These are phyloP conservation scores for Tuber umbilicatum DNA, from an alignment of 495 filamentous ascomycete species.

Conservation along the genomic window DNA sequence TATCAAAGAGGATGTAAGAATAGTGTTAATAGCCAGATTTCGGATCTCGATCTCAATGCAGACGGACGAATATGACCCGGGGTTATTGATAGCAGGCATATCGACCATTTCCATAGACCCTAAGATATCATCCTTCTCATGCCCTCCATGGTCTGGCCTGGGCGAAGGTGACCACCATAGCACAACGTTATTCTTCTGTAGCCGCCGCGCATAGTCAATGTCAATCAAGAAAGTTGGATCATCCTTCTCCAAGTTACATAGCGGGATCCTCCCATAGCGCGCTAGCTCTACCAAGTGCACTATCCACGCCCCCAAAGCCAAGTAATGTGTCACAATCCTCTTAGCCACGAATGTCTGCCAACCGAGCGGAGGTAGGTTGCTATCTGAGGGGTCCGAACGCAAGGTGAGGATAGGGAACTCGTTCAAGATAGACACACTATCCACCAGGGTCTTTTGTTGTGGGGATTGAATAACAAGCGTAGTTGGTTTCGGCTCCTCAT, in stretches of 20 bases:
- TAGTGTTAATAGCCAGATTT: slow-evolving; percentile 95
- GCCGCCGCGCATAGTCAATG: slow-evolving; percentile 81
- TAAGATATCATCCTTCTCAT: slow-evolving; percentile 86
- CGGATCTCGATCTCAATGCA: slow-evolving; percentile 93
- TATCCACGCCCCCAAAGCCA: slow-evolving; percentile 86
- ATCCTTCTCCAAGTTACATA: slow-evolving; percentile 91
- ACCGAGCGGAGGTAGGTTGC: slow-evolving; percentile 78
- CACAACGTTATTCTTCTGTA: slow-evolving; percentile 88
- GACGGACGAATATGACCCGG: slow-evolving; percentile 88
- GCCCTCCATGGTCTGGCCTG: slow-evolving; percentile 87
- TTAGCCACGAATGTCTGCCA: slow-evolving; percentile 90
- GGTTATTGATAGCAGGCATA: slow-evolving; percentile 88
- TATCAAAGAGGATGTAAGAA: slow-evolving; percentile 93
- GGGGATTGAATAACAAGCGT: slow-evolving; percentile 87
- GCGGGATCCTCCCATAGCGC: slow-evolving; percentile 83
- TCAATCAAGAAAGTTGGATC: slow-evolving; percentile 94
- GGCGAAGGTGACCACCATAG: slow-evolving; percentile 94
- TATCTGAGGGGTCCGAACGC: slow-evolving; percentile 73
- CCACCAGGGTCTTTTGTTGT: slow-evolving; percentile 67
- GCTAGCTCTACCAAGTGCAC: slow-evolving; percentile 77
- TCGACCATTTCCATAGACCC: slow-evolving; percentile 79
- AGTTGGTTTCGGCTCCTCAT: slow-evolving; percentile 70
- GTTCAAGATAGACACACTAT: slow-evolving; percentile 75
- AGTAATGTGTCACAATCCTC: slow-evolving; percentile 77
- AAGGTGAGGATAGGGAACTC: slow-evolving; percentile 80